phyloP scores from a whole-genome alignment of 352 stramenopile species.

The Phytophthora cactorum region DNA sequence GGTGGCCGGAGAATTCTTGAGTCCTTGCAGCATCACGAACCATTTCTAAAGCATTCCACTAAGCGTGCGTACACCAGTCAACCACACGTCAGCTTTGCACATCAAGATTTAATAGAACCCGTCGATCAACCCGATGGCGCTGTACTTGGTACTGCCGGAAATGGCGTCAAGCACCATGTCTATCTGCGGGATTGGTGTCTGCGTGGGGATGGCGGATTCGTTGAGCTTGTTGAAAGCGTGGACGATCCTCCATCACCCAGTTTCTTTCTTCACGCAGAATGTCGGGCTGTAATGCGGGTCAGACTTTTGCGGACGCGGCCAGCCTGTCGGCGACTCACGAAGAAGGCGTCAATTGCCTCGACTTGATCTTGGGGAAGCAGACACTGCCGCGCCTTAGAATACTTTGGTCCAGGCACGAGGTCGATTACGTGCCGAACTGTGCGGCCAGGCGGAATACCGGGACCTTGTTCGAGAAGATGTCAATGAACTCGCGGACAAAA shows the following conservation, averaged over 20 bases:
- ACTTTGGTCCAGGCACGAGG: no score
- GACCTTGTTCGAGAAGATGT: no score
- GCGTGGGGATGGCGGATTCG: background rate
- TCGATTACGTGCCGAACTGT: no score
- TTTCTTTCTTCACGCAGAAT: conserved; percentile 4
- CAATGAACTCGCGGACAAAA: no score
- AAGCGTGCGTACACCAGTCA: background rate
- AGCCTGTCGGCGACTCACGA: background rate
- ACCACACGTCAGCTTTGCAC: background rate
- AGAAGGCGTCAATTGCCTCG: background rate
- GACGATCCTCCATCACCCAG: background rate
- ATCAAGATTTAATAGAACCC: background rate
- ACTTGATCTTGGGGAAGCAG: background rate
- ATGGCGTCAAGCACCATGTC: background rate
- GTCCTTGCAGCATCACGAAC: background rate
- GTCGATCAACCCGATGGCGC: background rate
- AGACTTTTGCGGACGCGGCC: background rate
- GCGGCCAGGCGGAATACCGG: no score
- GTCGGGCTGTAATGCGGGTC: background rate
- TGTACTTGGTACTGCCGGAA: background rate
- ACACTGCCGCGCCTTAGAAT: no score
- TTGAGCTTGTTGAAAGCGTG: background rate
- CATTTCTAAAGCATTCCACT: background rate
- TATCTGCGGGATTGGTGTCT: background rate
- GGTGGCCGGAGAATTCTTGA: background rate